phyloP scores from a whole-genome alignment of 371 early-diverging fungal genomes.

The Haplosporangium sp. region DNA sequence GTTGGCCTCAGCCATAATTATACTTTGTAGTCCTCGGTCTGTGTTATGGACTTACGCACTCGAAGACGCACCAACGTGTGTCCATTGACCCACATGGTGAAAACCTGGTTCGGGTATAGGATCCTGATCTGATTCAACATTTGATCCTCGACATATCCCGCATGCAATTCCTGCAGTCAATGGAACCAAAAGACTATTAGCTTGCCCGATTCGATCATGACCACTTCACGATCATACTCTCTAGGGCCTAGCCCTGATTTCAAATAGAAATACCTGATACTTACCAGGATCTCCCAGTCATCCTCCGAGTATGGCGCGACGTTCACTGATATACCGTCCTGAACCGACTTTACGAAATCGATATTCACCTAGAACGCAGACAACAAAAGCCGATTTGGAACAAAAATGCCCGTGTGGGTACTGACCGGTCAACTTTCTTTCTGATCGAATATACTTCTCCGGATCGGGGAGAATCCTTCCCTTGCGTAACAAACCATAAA shows the following conservation, averaged over 20 bases:
- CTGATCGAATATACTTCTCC: neutral
- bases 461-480: constrained; percentile 3
- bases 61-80: constrained; percentile 67
- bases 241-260: neutral
- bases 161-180: constrained; percentile 79
- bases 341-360: constrained; percentile 69
- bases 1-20: too few relatives aligned
- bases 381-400: neutral
- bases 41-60: constrained; percentile 59
- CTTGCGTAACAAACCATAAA: neutral
- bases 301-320: constrained; percentile 84
- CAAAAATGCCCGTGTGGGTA: neutral
- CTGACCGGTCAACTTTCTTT: neutral
- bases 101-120: constrained; percentile 70
- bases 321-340: constrained; percentile 70
- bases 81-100: constrained; percentile 82
- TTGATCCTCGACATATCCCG: constrained; percentile 83
- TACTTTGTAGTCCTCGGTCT: neutral
- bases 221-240: neutral
- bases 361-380: constrained; percentile 64
- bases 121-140: constrained; percentile 82
- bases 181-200: neutral
- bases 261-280: neutral
- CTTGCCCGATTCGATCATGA: neutral
- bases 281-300: constrained; percentile 91